Evolutionary conservation across 2,329 filamentous ascomycete genomes (phyloP).

Genomic region (Neurospora sp.): DNA sequence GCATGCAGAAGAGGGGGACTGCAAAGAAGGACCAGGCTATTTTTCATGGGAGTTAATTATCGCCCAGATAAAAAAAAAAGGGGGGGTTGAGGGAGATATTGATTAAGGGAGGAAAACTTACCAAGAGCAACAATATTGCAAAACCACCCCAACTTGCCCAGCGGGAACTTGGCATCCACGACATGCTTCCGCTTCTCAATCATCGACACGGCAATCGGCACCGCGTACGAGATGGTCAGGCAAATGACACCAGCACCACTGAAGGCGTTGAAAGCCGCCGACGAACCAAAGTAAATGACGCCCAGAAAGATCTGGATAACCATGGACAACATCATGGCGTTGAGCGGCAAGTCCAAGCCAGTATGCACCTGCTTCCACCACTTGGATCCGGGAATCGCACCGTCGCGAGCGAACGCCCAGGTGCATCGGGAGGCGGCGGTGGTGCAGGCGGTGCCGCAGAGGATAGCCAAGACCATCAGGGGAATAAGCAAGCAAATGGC

Average conservation of each 20-base stretch:
- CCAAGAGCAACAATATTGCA: conserved; percentile 56
- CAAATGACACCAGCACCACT: conserved; percentile 62
- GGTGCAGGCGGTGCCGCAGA: conserved; percentile 61
- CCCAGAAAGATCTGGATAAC: conserved; percentile 53
- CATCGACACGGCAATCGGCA: conserved; percentile 56
- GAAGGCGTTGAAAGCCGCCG: conserved; percentile 63
- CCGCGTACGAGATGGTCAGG: conserved; percentile 58
- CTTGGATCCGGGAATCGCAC: conserved; percentile 54
- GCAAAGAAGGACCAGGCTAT: conserved; percentile 57
- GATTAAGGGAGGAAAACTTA: conserved; percentile 28
- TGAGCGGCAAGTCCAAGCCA: conserved; percentile 55
- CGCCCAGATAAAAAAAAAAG: not conserved
- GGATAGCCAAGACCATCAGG: conserved; percentile 54
- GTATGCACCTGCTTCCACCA: conserved; percentile 53
- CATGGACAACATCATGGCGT: conserved; percentile 66
- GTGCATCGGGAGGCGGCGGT: conserved; percentile 58
- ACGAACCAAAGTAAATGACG: conserved; percentile 59
- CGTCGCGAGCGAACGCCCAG: conserved; percentile 63
- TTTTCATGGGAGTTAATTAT: not conserved
- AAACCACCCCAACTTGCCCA: conserved; percentile 50
- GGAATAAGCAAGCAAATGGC: conserved; percentile 55
- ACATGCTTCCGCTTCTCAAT: conserved; percentile 51
- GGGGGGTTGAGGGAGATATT: not conserved
- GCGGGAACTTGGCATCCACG: conserved; percentile 45
- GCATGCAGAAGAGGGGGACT: conserved; percentile 68